These are phyloP conservation scores for Macrolepiota albuminosa DNA, from an alignment of 768 basidiomycete species.

Conservation along the genomic window DNA sequence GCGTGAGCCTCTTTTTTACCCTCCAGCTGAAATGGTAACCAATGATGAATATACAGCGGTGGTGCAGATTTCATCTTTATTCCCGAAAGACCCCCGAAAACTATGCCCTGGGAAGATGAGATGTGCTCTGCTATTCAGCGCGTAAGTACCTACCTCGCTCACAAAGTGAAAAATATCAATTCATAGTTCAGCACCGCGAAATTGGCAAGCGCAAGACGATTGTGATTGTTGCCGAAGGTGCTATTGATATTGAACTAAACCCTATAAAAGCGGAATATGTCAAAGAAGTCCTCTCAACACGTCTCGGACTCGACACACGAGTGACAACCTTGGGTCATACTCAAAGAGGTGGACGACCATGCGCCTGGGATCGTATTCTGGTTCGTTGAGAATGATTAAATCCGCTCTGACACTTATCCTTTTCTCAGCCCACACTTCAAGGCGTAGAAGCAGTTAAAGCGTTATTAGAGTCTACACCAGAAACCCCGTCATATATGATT, in stretches of 20 bases:
- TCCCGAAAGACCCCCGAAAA: slow-evolving; percentile 83
- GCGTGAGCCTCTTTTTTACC: slow-evolving; percentile 43
- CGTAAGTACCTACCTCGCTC: slow-evolving; percentile 37
- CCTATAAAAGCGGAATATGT: slow-evolving; percentile 90
- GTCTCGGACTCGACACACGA: slow-evolving; percentile 88
- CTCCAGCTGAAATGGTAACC: not conserved
- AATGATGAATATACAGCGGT: slow-evolving; percentile 36
- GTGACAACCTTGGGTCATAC: slow-evolving; percentile 98
- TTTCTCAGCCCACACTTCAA: slow-evolving; percentile 84
- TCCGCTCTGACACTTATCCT: not conserved
- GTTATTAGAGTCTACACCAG: slow-evolving; percentile 77
- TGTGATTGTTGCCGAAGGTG: slow-evolving; percentile 97
- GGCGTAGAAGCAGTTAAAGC: slow-evolving; percentile 91
- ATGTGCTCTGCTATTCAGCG: slow-evolving; percentile 84
- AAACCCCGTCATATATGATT: slow-evolving; percentile 98
- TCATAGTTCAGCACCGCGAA: slow-evolving; percentile 65
- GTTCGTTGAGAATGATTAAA: slow-evolving; percentile 33
- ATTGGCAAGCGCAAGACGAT: slow-evolving; percentile 97
- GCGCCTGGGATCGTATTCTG: slow-evolving; percentile 89
- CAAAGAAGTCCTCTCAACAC: slow-evolving; percentile 82
- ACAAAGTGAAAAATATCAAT: not conserved
- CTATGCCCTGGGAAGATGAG: slow-evolving; percentile 81
- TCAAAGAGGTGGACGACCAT: slow-evolving; percentile 91
- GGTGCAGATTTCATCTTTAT: slow-evolving; percentile 99
- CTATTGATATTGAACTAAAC: slow-evolving; percentile 80